Evolutionary conservation across 2,329 filamentous ascomycete species (phyloP), one percentile per base, ranked within the genome.

Genomic region (Xylariaceae sp.): DNA sequence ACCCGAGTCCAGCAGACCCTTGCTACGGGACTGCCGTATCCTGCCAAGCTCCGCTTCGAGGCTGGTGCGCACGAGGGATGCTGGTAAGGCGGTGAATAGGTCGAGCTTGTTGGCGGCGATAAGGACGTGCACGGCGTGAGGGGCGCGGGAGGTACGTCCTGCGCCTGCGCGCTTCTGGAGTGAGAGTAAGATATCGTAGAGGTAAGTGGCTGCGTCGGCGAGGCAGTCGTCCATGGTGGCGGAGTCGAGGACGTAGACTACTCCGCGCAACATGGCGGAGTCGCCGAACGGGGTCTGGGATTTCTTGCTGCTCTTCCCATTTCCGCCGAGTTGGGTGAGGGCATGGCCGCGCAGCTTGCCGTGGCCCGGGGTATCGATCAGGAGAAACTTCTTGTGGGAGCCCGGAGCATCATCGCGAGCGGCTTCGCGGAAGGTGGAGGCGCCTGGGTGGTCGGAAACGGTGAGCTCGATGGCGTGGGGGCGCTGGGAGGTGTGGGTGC

Each of bases 101-200:
- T 99, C 94, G 67, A 91, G 81, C 78, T 99, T 99, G 73, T 97
- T 99, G 48, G 91, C 92, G 1, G 91, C 92, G 33, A 99, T 76
- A 34, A 99, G 78, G 7, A 99, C 79, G 0, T 89, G 85, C 9
- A 94, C 78, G 18, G 81, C 77, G 18, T 76, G 72, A 0, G 82
- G 79, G 0, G 75, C 76, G 61, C 83, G 86, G 42, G 78, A 75
- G 1, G 78, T 78, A 57, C 79, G 84, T 38, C 73, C 69, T 54
- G 72, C 71, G 31, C 82, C 80, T 45, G 84, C 80, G 43, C 86
- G 80, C 71, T 86, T 88, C 74, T 97, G 94, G 53, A 99, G 76
- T 3, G 81, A 69, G 3, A 97, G 78, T n/a, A 99, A 80, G 1
- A 95, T 75, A 56, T 97, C 92, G 74, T 97, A 90, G 12, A 99